Evolutionary conservation across 768 basidiomycete genomes (phyloP).

Genomic region (Dioszegia aurantiaca): DNA sequence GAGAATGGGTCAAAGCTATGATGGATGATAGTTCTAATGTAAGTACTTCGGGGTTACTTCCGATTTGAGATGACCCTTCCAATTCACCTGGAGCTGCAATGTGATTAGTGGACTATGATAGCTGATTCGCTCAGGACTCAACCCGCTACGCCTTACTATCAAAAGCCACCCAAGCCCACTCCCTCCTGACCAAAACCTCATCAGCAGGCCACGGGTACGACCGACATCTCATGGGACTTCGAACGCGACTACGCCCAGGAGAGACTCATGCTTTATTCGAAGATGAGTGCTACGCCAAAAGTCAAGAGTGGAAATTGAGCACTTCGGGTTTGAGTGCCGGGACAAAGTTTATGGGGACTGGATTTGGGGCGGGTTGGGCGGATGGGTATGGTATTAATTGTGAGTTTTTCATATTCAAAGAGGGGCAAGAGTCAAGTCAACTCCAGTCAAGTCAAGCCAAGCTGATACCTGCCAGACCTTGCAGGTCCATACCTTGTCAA

Average conservation of each 20-base stretch:
- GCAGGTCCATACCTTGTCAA: conserved; percentile 74
- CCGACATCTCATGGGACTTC: conserved; percentile 82
- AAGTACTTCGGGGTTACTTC: too few relatives aligned
- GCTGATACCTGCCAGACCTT: conserved; percentile 62
- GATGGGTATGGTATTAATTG: conserved; percentile 95
- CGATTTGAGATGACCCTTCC: too few relatives aligned
- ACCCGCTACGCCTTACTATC: conserved; percentile 59
- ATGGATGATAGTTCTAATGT: conserved; percentile 53
- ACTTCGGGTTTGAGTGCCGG: conserved; percentile 88
- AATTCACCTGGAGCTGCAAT: too few relatives aligned
- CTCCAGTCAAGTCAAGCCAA: too few relatives aligned
- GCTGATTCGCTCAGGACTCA: conserved; percentile 46
- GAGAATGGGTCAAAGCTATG: conserved; percentile 76
- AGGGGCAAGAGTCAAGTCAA: too few relatives aligned
- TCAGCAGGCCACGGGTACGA: conserved; percentile 82
- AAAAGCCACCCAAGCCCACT: conserved; percentile 69
- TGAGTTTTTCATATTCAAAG: too few relatives aligned
- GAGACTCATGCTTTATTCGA: conserved; percentile 68
- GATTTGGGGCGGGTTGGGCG: conserved; percentile 77
- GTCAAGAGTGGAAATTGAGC: conserved; percentile 80
- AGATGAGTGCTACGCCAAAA: conserved; percentile 70
- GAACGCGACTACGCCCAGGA: conserved; percentile 61
- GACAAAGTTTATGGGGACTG: conserved; percentile 80
- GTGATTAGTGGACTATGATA: too few relatives aligned
- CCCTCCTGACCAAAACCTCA: conserved; percentile 68